These are phyloP conservation scores for Lomentospora prolificans DNA, from an alignment of 2,329 filamentous ascomycete species.

Conservation along the genomic window DNA sequence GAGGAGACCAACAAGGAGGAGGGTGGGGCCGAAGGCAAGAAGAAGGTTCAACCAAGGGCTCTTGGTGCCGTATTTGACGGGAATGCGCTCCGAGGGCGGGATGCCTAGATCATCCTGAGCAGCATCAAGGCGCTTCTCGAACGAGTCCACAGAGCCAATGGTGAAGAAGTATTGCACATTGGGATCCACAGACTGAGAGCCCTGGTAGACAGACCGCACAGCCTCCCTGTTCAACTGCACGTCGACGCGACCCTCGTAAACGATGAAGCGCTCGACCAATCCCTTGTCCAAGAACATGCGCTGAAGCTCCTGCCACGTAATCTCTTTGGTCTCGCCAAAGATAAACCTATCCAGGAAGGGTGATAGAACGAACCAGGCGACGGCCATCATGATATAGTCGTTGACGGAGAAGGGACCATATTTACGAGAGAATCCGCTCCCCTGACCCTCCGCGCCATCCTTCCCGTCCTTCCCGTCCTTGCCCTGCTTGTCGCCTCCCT, in stretches of 20 bases:
- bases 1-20: conserved; percentile 76
- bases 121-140: conserved; percentile 79
- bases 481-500: conserved; percentile 9
- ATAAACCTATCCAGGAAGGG: conserved; percentile 32
- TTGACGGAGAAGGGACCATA: conserved; percentile 18
- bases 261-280: conserved; percentile 82
- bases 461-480: conserved; percentile 10
- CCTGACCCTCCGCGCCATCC: conserved; percentile 26
- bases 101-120: conserved; percentile 84
- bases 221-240: conserved; percentile 73
- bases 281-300: conserved; percentile 94
- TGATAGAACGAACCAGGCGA: conserved; percentile 28
- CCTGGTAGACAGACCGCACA: conserved; percentile 60
- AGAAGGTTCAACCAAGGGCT: conserved; percentile 60
- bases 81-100: conserved; percentile 78
- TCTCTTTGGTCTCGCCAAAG: conserved; percentile 49
- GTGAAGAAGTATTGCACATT: conserved; percentile 84
- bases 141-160: conserved; percentile 88
- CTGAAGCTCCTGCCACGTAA: conserved; percentile 95
- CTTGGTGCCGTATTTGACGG: conserved; percentile 78
- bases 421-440: conserved; percentile 22
- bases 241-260: conserved; percentile 67
- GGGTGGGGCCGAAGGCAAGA: conserved; percentile 71
- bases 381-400: conserved; percentile 44
- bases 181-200: conserved; percentile 55